phyloP scores from a whole-genome alignment of 2,329 filamentous ascomycete species.

The Verticillium tricorpus region DNA sequence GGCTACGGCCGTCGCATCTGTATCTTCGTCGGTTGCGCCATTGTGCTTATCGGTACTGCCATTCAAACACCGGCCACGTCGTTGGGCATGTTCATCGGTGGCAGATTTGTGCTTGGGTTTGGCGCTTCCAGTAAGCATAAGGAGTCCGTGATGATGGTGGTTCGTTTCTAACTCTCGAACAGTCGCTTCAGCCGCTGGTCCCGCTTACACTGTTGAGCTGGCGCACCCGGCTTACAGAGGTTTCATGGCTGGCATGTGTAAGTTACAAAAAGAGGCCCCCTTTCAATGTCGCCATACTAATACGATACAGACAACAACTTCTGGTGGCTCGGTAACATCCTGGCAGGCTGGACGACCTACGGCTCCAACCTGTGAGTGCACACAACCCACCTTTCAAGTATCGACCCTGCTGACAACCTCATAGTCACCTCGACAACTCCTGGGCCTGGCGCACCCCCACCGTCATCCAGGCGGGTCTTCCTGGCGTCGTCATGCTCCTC shows the following conservation, averaged over 20 bases:
- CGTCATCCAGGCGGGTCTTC: constrained; percentile 40
- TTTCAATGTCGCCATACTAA: neutral
- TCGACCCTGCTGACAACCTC: neutral
- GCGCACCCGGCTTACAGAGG: constrained; percentile 59
- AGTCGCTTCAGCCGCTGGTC: constrained; percentile 53
- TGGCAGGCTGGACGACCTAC: constrained; percentile 48
- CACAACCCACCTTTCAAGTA: too few species aligned
- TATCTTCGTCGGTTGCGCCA: constrained; percentile 44
- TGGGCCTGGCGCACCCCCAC: constrained; percentile 58
- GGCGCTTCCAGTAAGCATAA: constrained; percentile 38
- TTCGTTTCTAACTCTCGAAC: neutral
- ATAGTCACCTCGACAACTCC: constrained; percentile 18
- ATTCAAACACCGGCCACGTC: constrained; percentile 34
- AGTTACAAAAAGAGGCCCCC: constrained; percentile 39
- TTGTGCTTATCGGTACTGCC: constrained; percentile 43
- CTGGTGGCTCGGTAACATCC: constrained; percentile 47
- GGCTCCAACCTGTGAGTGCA: constrained; percentile 20
- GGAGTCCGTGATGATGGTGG: neutral
- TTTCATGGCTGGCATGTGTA: constrained; percentile 45
- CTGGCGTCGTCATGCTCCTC: constrained; percentile 44
- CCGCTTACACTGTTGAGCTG: constrained; percentile 58
- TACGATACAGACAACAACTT: constrained; percentile 30
- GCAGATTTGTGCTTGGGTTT: constrained; percentile 38
- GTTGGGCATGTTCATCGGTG: constrained; percentile 38
- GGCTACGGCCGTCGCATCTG: constrained; percentile 43